phyloP scores from a whole-genome alignment of 2,329 filamentous ascomycete genomes.

The Cladosporium cucumerinum region DNA sequence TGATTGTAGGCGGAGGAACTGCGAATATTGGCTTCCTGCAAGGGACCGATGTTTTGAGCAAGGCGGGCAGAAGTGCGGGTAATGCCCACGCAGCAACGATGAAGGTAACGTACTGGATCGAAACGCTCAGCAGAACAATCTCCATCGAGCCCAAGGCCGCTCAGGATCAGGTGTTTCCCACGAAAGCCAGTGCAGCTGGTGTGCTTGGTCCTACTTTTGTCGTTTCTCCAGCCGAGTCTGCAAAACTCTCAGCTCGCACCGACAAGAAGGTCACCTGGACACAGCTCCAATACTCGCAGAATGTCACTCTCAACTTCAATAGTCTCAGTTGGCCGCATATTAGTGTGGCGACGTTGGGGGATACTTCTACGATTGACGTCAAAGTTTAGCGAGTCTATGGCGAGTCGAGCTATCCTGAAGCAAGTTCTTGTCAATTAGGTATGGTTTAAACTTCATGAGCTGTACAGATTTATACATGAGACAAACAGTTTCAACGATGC shows the following conservation, averaged over 20 bases:
- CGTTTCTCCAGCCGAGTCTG: neutral
- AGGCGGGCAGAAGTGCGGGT: too few relatives aligned
- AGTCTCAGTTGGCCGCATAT: neutral
- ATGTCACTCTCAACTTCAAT: neutral
- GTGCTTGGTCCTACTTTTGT: neutral
- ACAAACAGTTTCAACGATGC: too few relatives aligned
- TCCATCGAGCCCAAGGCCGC: neutral
- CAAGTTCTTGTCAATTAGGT: neutral
- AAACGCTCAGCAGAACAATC: neutral
- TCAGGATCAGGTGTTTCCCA: neutral
- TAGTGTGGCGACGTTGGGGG: neutral
- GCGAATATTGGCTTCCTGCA: neutral
- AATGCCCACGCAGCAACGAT: neutral
- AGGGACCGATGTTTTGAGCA: too few relatives aligned
- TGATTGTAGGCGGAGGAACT: neutral
- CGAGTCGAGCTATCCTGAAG: neutral
- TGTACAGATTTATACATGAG: neutral
- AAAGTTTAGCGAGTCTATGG: neutral
- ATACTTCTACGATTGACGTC: neutral
- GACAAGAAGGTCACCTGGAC: neutral
- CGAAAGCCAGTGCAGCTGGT: neutral
- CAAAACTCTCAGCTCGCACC: neutral
- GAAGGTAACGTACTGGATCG: neutral
- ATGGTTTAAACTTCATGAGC: neutral
- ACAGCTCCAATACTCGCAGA: neutral